Evolutionary conservation across 1,284 basidiomycete species (phyloP), one percentile per base, ranked within the genome.

Genomic region (Irpex lacteus): DNA sequence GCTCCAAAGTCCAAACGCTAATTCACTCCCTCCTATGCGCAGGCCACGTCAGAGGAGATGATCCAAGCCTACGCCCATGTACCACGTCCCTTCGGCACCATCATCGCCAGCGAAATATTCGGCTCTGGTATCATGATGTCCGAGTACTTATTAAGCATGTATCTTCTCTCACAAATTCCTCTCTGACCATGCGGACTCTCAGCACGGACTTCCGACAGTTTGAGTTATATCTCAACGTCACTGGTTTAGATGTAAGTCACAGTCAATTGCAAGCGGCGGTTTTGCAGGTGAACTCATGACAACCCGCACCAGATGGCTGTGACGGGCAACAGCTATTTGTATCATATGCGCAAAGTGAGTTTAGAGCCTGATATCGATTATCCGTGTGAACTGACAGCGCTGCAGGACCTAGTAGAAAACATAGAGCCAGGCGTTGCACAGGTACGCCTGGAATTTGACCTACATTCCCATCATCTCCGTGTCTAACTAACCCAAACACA

Each of bases 131-230:
- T 98, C 63, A 84, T 99, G 60, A 80, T 98, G 56, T 96, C 44
- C 49, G 50, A 53, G 50, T 53, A 18, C 18, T 9, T 44, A 52
- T 66, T 8, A 56, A 53, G 3, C 1, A 34, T 49, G 19, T 53
- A 38, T 15, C 34, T n/a, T 55, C 19, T 60, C 21, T 15, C 34
- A 49, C 64, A 7, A 8, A 19, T 37, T 37, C n/a, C n/a, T 47
- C 7, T 52, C 19, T 36, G 47, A 63, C 36, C 58, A 40, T 37
- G n/a, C 34, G 60, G 65, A 36, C 60, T 62, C 26, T 56, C 58
- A 95, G 93, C 71, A 98, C 95, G 53, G 95, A 97, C 74, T 97
- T 96, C 71, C 87, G 94, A 38, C 96, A 98, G 72, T 99, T 98
- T 69, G 92, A 96, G 71, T 81, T 92, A 67, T 99, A 99, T 74